Percentiles rank a stretch among this genome's conserved stretches.
These are phyloP conservation scores for Edhazardia aedis DNA, from an alignment of 371 early-diverging fungal species.

Conservation along the genomic window DNA sequence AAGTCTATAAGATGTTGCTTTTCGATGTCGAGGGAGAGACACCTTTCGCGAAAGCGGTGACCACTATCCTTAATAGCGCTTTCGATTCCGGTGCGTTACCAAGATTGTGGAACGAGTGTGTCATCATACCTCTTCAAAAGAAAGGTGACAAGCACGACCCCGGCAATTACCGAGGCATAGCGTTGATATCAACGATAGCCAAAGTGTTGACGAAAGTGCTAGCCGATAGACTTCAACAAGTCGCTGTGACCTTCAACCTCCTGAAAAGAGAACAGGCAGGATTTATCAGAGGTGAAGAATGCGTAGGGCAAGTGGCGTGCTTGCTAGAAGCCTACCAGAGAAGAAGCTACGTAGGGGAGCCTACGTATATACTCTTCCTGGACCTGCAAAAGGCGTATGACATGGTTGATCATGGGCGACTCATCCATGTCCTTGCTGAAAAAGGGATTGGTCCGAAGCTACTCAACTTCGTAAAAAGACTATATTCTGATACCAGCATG, in stretches of 20 bases:
- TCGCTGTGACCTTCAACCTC: background rate
- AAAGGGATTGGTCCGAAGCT: too few species aligned
- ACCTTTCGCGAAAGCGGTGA: background rate
- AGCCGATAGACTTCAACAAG: background rate
- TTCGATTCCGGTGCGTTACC: background rate
- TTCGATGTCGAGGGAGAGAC: background rate
- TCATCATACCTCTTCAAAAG: slow-evolving; percentile 14
- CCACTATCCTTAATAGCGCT: background rate
- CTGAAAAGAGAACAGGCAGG: slow-evolving; percentile 6
- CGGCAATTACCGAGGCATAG: slow-evolving; percentile 22
- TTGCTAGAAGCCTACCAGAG: too few species aligned
- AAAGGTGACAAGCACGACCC: slow-evolving; percentile 10
- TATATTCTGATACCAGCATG: too few species aligned
- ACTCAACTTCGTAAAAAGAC: too few species aligned
- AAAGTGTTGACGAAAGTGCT: slow-evolving; percentile 11
- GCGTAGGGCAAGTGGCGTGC: too few species aligned
- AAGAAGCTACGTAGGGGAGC: too few species aligned
- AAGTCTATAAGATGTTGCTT: background rate
- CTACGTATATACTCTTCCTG: too few species aligned
- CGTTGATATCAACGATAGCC: slow-evolving; percentile 1
- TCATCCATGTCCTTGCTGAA: too few species aligned
- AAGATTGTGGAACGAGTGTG: background rate
- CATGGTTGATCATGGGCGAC: too few species aligned
- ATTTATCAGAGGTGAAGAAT: background rate
- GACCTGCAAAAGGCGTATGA: too few species aligned